Conservation (phyloP, 2,329 filamentous ascomycete species). For the Didymella lethalis region DNA sequence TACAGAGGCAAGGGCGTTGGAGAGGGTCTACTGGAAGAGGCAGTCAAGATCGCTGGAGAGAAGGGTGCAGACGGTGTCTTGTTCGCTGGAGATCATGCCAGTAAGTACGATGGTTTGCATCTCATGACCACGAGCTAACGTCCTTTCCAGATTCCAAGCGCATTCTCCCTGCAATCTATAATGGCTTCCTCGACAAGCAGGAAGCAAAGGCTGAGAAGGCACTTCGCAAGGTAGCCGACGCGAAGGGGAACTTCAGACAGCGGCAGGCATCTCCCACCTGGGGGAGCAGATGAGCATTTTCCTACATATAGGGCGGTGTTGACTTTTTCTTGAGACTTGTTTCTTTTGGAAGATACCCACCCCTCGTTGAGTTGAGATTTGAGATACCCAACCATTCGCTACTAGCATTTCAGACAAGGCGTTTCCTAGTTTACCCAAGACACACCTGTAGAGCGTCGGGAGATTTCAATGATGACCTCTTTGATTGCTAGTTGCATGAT, state of each 20-base stretch:
- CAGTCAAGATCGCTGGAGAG: conserved; percentile 71
- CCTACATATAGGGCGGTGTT: conserved; percentile 22
- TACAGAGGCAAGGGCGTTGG: conserved; percentile 79
- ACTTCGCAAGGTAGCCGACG: conserved; percentile 50
- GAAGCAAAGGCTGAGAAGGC: conserved; percentile 47
- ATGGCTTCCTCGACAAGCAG: conserved; percentile 46
- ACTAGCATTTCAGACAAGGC: conserved; percentile 26
- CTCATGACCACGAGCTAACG: conserved; percentile 24
- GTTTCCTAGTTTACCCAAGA: conserved; percentile 13
- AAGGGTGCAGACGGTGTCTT: conserved; percentile 74
- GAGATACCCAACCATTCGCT: conserved; percentile 33
- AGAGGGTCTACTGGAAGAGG: conserved; percentile 74
- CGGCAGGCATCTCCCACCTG: conserved; percentile 48
- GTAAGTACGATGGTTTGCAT: conserved; percentile 56
- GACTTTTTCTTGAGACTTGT: conserved; percentile 19
- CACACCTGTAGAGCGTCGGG: conserved; percentile 10
- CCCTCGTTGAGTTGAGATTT: conserved; percentile 40
- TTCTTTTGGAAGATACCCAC: conserved; percentile 39
- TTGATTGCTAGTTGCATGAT: conserved; percentile 11
- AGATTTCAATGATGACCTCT: conserved; percentile 21
- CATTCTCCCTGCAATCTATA: conserved; percentile 46
- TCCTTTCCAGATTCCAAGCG: conserved; percentile 41
- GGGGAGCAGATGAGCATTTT: conserved; percentile 43
- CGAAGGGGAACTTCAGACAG: conserved; percentile 51
- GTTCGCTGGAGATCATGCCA: conserved; percentile 81